Conservation (phyloP, 345 rosid genomes). For the Stellera chamaejasme region DNA sequence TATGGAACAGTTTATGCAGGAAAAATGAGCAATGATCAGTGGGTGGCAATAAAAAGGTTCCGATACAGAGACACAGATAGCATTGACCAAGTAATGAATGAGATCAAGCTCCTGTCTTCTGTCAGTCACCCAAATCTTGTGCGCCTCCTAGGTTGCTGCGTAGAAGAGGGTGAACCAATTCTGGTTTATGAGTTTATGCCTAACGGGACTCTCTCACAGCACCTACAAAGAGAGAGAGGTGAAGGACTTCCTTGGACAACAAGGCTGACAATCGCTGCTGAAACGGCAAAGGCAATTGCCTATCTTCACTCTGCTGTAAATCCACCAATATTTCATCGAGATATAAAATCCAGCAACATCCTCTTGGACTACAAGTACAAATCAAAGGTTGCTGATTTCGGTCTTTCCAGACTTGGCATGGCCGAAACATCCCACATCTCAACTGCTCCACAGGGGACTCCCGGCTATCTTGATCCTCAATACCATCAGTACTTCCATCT, state of each 20-base stretch:
- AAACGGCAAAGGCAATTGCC: conserved; percentile 85
- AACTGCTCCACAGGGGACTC: conserved; percentile 92
- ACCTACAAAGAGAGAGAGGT: conserved; percentile 76
- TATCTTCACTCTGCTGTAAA: conserved; percentile 82
- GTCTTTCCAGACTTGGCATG: conserved; percentile 90
- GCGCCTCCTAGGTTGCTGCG: conserved; percentile 84
- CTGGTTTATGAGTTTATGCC: conserved; percentile 92
- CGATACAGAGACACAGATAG: conserved; percentile 66
- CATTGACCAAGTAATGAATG: conserved; percentile 86
- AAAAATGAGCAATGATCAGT: conserved; percentile 51
- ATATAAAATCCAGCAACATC: conserved; percentile 87
- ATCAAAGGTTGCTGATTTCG: conserved; percentile 96
- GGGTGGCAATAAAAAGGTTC: conserved; percentile 85
- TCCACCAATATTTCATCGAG: conserved; percentile 92
- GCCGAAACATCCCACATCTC: conserved; percentile 69
- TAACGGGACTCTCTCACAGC: conserved; percentile 76
- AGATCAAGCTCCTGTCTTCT: conserved; percentile 87
- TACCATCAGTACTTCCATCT: conserved; percentile 75
- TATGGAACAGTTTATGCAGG: conserved; percentile 92
- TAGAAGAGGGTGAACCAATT: conserved; percentile 83
- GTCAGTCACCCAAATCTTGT: conserved; percentile 95
- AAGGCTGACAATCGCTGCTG: conserved; percentile 71
- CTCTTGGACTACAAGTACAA: conserved; percentile 62
- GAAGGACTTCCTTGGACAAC: conserved; percentile 71
- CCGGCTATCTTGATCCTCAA: conserved; percentile 84